Evolutionary conservation across 1,284 basidiomycete genomes (phyloP).

Genomic region (Trametes versicolor): DNA sequence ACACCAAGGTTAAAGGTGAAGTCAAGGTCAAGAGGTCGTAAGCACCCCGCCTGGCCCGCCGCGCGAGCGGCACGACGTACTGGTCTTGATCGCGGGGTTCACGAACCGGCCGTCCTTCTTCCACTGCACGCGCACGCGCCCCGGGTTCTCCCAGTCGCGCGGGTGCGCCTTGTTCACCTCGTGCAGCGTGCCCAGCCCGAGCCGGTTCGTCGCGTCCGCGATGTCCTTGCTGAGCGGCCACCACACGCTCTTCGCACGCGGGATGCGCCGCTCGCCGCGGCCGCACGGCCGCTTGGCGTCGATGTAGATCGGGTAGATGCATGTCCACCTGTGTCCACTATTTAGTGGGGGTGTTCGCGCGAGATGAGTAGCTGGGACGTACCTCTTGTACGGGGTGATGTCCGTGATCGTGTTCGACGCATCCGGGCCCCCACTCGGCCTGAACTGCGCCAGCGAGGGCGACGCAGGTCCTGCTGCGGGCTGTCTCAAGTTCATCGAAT

Average conservation of each 20-base stretch:
- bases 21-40: not conserved
- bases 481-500: slow-evolving; percentile 40
- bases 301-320: slow-evolving; percentile 96
- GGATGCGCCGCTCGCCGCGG: slow-evolving; percentile 84
- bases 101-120: slow-evolving; percentile 82
- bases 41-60: not conserved
- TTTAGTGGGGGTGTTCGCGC: not conserved
- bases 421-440: slow-evolving; percentile 32
- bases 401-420: slow-evolving; percentile 61
- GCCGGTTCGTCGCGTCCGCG: slow-evolving; percentile 80
- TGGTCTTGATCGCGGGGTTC: slow-evolving; percentile 81
- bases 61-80: slow-evolving; percentile 57
- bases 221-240: slow-evolving; percentile 96
- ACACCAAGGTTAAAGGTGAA: slow-evolving; percentile 20
- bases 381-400: slow-evolving; percentile 84
- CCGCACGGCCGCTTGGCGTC: slow-evolving; percentile 93
- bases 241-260: slow-evolving; percentile 86
- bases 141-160: slow-evolving; percentile 96
- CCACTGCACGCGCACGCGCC: slow-evolving; percentile 91
- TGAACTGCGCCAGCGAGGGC: slow-evolving; percentile 51
- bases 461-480: slow-evolving; percentile 60
- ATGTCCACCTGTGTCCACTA: slow-evolving; percentile 81
- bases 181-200: slow-evolving; percentile 85
- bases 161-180: slow-evolving; percentile 93
- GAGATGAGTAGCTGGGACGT: slow-evolving; percentile 25